Conservation (phyloP, 2,329 filamentous ascomycete genomes). For the Sphaerulina populicola region DNA sequence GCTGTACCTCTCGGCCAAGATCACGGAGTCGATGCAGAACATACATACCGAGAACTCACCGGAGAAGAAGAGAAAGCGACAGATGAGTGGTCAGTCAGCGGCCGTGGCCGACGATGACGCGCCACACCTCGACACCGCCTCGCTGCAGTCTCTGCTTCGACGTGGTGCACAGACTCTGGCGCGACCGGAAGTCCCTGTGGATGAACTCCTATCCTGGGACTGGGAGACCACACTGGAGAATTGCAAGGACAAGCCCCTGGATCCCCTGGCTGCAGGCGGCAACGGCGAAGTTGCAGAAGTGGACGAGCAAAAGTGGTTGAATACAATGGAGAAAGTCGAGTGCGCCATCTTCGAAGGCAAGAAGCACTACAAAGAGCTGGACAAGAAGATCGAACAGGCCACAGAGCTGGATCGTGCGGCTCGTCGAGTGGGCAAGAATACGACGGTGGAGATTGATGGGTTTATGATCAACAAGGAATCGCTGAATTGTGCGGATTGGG, state of each 20-base stretch:
- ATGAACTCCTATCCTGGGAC: conserved; percentile 52
- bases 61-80: conserved; percentile 30
- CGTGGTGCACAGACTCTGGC: conserved; percentile 48
- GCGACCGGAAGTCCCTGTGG: conserved; percentile 46
- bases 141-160: conserved; percentile 49
- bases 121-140: conserved; percentile 45
- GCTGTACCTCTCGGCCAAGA: conserved; percentile 52
- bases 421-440: conserved; percentile 49
- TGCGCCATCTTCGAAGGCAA: conserved; percentile 52
- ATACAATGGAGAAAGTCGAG: conserved; percentile 50
- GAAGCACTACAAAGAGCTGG: conserved; percentile 39
- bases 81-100: conserved; percentile 15
- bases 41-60: conserved; percentile 37
- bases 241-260: conserved; percentile 46
- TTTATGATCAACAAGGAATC: conserved; percentile 51
- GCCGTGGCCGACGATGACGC: conserved; percentile 41
- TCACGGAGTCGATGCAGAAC: conserved; percentile 52
- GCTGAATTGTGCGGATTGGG: conserved; percentile 46
- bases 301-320: conserved; percentile 50
- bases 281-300: conserved; percentile 22
- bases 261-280: conserved; percentile 35
- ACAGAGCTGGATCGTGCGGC: conserved; percentile 36
- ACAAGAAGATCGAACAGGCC: conserved; percentile 27
- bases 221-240: conserved; percentile 47
- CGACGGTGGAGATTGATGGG: conserved; percentile 50